Conservation (phyloP, 257 asterid species). For the Oldenlandia corymbosa region DNA sequence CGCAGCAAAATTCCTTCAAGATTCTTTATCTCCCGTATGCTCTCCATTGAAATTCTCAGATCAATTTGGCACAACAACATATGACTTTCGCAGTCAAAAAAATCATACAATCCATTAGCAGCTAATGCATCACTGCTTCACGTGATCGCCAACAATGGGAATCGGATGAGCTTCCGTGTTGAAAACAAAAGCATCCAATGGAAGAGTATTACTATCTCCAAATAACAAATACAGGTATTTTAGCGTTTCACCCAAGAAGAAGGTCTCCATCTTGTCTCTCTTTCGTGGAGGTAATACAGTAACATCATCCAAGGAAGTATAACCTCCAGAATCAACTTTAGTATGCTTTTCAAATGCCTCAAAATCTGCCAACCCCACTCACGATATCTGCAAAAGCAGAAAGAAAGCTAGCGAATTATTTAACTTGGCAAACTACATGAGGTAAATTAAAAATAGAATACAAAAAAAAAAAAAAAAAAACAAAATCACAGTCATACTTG, state of each 20-base stretch:
- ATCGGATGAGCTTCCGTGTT: conserved; percentile 98
- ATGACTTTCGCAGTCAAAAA: conserved; percentile 9
- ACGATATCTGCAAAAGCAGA: conserved; percentile 58
- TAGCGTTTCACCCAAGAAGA: conserved; percentile 87
- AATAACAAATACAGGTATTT: conserved; percentile 80
- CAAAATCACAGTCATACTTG: too few species aligned
- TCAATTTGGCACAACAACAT: conserved; percentile 10
- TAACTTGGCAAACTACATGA: background rate
- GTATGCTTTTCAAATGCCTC: conserved; percentile 90
- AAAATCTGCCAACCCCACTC: conserved; percentile 96
- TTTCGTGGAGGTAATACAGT: conserved; percentile 65
- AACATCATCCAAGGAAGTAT: conserved; percentile 82
- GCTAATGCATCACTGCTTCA: conserved; percentile 27
- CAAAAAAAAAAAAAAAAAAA: conserved; percentile 14
- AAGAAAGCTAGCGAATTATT: background rate
- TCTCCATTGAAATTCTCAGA: background rate
- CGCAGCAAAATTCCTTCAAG: conserved; percentile 10
- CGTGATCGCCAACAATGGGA: conserved; percentile 47
- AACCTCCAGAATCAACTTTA: conserved; percentile 83
- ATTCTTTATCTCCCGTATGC: conserved; percentile 2
- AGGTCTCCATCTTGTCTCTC: conserved; percentile 98
- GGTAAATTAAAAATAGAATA: background rate
- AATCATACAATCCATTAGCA: conserved; percentile 14
- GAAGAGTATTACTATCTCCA: conserved; percentile 47
- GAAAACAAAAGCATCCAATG: conserved; percentile 78